phyloP scores from a whole-genome alignment of 192 early-diverging fungal species.

The Linnemannia zychae region DNA sequence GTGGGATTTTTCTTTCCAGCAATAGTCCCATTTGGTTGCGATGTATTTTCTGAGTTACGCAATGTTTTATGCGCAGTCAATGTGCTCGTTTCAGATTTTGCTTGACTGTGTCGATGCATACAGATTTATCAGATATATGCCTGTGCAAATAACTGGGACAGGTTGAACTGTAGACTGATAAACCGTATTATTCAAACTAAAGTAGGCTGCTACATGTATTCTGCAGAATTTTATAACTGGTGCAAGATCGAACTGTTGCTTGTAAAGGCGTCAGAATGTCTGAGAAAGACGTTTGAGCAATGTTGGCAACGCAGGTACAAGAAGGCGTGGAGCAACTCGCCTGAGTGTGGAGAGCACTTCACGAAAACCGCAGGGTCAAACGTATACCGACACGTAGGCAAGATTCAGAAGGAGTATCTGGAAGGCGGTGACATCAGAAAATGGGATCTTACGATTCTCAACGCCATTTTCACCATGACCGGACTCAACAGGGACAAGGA shows the following conservation, averaged over 20 bases:
- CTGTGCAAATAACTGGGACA: constrained; percentile 32
- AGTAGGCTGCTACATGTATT: constrained; percentile 41
- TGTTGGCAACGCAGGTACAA: constrained; percentile 41
- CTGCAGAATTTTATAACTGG: constrained; percentile 44
- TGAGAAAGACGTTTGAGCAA: constrained; percentile 43
- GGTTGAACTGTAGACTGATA: constrained; percentile 43
- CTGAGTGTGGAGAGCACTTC: constrained; percentile 40
- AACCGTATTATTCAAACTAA: constrained; percentile 35
- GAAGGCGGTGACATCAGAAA: constrained; percentile 42
- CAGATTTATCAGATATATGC: constrained; percentile 29
- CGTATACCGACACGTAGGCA: constrained; percentile 38
- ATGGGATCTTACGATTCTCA: constrained; percentile 40
- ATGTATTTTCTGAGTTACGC: constrained; percentile 29
- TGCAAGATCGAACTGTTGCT: constrained; percentile 45
- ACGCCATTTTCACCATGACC: constrained; percentile 45
- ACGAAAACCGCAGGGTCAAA: constrained; percentile 29
- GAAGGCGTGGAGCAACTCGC: constrained; percentile 42
- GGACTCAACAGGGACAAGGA: constrained; percentile 41
- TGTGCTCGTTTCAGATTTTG: constrained; percentile 39
- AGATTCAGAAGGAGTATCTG: constrained; percentile 43
- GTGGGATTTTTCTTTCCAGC: constrained; percentile 34
- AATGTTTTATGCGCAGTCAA: constrained; percentile 26
- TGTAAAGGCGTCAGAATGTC: constrained; percentile 45
- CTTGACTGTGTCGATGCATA: constrained; percentile 33
- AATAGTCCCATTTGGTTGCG: constrained; percentile 32